Evolutionary conservation across 2,329 filamentous ascomycete species (phyloP).

Genomic region (Lachnellula arida): DNA sequence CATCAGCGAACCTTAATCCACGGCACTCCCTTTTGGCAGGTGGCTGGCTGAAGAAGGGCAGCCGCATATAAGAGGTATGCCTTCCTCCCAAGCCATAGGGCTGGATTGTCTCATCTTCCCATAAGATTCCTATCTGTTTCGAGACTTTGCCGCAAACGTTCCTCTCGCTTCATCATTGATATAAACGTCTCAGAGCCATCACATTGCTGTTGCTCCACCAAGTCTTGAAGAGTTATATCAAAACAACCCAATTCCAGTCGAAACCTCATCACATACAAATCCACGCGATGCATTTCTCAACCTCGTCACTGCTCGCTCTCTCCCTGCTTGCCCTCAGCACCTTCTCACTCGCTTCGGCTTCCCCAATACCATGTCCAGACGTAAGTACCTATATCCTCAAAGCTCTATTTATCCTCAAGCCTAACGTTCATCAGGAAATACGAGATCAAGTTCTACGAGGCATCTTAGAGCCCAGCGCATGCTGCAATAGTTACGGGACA

Average conservation of each 20-base stretch:
- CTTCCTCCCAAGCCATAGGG: neutral
- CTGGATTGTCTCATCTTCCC: neutral
- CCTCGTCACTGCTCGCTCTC: conserved; percentile 10
- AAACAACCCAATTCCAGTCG: neutral
- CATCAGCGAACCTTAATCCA: too few relatives aligned
- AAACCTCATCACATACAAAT: neutral
- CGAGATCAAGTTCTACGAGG: conserved; percentile 25
- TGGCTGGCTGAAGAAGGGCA: too few relatives aligned
- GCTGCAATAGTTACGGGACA: conserved; percentile 24
- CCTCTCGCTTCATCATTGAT: neutral
- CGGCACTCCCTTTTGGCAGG: too few relatives aligned
- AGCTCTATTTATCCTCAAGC: neutral
- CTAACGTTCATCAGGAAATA: conserved; percentile 7
- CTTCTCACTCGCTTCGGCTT: conserved; percentile 14
- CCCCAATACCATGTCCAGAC: conserved; percentile 24
- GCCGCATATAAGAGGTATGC: too few relatives aligned
- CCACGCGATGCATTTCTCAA: conserved; percentile 17
- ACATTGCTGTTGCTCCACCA: neutral
- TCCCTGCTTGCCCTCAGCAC: conserved; percentile 11
- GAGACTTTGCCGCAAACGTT: neutral
- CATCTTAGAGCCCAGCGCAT: conserved; percentile 21
- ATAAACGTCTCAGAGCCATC: neutral
- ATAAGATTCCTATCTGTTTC: neutral
- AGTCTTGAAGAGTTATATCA: too few relatives aligned
- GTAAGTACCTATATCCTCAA: conserved; percentile 10